phyloP scores from a whole-genome alignment of 2,329 filamentous ascomycete genomes.

The Sclerotinia minor region DNA sequence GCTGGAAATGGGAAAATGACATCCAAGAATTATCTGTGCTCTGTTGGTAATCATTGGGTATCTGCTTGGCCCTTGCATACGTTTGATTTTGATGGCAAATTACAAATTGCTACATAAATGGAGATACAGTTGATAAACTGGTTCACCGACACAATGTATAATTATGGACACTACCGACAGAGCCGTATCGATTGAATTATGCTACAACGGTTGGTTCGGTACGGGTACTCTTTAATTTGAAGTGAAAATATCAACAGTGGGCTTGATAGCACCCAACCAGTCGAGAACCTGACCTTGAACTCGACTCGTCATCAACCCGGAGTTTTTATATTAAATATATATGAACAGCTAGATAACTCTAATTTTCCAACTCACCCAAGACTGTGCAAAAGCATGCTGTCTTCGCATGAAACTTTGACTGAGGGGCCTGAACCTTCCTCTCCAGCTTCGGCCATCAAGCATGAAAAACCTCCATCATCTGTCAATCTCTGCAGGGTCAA shows the following conservation, averaged over 20 bases:
- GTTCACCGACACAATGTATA: background rate
- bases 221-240: background rate
- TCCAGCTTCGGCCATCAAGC: background rate
- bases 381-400: background rate
- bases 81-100: conserved; percentile 16
- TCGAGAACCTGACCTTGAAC: background rate
- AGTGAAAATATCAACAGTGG: background rate
- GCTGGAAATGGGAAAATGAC: background rate
- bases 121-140: conserved; percentile 3
- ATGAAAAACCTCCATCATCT: background rate
- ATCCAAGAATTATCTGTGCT: background rate
- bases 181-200: background rate
- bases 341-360: background rate
- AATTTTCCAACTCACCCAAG: background rate
- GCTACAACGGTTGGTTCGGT: background rate
- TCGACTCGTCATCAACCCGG: background rate
- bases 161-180: background rate
- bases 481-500: background rate
- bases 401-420: background rate
- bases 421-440: background rate
- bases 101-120: conserved; percentile 10
- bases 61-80: conserved; percentile 8
- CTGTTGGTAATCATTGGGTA: conserved; percentile 8
- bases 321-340: conserved; percentile 1
- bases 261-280: background rate